Evolutionary conservation across 1,284 basidiomycete genomes (phyloP).

Genomic region (Gymnopus androsaceus): DNA sequence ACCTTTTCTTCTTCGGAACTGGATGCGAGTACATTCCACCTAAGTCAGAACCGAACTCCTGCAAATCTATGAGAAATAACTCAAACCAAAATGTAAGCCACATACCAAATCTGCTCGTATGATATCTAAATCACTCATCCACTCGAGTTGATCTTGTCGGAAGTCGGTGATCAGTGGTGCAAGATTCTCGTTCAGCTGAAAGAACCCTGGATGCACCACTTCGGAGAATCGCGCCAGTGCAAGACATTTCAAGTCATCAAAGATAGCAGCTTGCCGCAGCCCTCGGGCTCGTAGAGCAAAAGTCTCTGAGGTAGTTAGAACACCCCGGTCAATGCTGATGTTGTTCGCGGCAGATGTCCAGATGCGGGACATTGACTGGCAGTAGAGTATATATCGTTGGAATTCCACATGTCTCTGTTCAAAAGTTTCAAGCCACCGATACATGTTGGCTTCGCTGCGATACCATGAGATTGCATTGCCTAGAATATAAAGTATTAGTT

Average conservation of each 20-base stretch:
- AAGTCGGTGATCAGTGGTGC: neutral
- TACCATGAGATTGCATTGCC: slow-evolving; percentile 31
- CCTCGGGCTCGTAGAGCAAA: slow-evolving; percentile 8
- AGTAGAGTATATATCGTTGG: slow-evolving; percentile 19
- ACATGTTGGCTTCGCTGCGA: slow-evolving; percentile 30
- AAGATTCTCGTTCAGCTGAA: neutral
- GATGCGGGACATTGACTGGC: slow-evolving; percentile 9
- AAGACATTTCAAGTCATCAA: neutral
- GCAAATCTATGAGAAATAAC: neutral
- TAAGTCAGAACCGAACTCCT: neutral
- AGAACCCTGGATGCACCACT: neutral
- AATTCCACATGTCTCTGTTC: slow-evolving; percentile 26
- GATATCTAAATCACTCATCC: neutral
- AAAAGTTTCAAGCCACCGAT: slow-evolving; percentile 27
- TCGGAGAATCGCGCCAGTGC: neutral
- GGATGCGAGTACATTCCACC: neutral
- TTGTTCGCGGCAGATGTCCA: slow-evolving; percentile 6
- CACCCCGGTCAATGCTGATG: neutral
- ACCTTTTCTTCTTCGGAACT: neutral
- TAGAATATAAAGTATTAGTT: slow-evolving; percentile 13
- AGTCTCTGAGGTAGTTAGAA: neutral
- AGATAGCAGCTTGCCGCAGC: slow-evolving; percentile 10
- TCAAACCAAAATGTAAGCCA: neutral
- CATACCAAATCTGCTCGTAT: neutral
- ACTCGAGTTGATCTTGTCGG: neutral